Evolutionary conservation across 31 red algal genomes (phyloP), one percentile per base, ranked within the genome.

Genomic region (Odonthalia washingtoniensis): DNA sequence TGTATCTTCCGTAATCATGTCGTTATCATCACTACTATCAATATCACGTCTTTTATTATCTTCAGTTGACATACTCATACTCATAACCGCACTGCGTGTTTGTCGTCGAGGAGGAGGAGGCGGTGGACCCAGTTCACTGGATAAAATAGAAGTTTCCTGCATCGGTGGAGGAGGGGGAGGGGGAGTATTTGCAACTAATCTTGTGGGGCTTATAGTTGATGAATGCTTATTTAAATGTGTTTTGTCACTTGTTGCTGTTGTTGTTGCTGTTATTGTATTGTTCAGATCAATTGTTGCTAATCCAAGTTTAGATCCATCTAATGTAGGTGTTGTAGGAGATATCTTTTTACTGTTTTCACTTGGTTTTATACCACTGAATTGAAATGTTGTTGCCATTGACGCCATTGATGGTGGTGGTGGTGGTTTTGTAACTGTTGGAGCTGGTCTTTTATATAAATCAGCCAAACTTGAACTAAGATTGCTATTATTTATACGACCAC

Each of bases 381-480:
- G 9, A 21, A 21, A 57, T 21, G 21, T 57, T 21, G 9, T 57
- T 57, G 21, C 9, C 49, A 9, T 21, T 21, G 21, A 9, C 9
- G 21, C 49, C 9, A 21, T 21, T 14, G 49, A 57, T 14, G 21
- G 9, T 9, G 49, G 49, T 9, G 12, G 9, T 18, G 33, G 27
- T 36, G 61, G 0, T 65, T 40, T 82, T 17, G 79, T 37, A 21
- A 82, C 36, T 9, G 60, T 67, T 36, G 77, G 70, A 26, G 87
- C 68, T 26, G 42, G 45, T 77, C 81, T 69, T 39, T 65, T 65
- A 66, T 91, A 91, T 5, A 91, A 43, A 39, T 70, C 63, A 28
- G 63, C 62, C 31, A 83, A 64, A 83, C 42, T 67, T 31, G 62
- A 69, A 41, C 35, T 42, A 30, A 83, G 64, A 12, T 37, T 4